Conservation (phyloP, 257 asterid genomes). For the Ligustrum vulgare region DNA sequence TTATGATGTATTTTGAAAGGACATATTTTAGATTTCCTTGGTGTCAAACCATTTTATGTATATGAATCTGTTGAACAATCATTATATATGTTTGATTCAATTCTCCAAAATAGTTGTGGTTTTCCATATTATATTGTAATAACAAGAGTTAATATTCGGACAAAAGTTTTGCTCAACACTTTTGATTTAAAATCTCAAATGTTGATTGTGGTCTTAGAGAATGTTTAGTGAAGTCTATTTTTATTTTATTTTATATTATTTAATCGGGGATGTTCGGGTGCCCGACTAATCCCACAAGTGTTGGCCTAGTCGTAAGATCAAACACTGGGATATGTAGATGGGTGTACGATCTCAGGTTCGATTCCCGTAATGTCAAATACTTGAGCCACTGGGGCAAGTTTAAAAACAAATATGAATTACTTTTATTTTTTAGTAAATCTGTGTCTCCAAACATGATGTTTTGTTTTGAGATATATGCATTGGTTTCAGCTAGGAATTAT, state of each 20-base stretch:
- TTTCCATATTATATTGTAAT: neutral
- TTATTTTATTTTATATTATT: no score
- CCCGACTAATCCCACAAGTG: no score
- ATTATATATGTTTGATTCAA: constrained; percentile 12
- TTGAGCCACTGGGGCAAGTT: no score
- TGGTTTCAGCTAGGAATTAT: no score
- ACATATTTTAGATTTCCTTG: constrained; percentile 28
- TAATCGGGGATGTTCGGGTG: no score
- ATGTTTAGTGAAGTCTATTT: neutral
- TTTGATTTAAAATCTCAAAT: neutral
- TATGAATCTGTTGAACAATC: constrained; percentile 8
- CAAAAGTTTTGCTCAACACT: no score
- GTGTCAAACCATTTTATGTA: constrained; percentile 7
- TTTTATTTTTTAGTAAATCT: neutral
- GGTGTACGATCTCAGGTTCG: no score
- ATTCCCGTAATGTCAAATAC: no score
- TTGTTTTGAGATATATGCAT: no score
- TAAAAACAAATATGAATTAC: no score
- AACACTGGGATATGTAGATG: no score
- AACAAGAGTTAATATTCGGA: neutral
- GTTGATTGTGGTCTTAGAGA: neutral
- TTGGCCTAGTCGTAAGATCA: no score
- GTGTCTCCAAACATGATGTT: neutral
- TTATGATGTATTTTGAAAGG: constrained; percentile 16
- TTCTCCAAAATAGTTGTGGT: neutral